A percentile compares a stretch with the other conserved stretches of the same genome.
Conservation (phyloP, 495 filamentous ascomycete species). For the Penicillium steckii region DNA sequence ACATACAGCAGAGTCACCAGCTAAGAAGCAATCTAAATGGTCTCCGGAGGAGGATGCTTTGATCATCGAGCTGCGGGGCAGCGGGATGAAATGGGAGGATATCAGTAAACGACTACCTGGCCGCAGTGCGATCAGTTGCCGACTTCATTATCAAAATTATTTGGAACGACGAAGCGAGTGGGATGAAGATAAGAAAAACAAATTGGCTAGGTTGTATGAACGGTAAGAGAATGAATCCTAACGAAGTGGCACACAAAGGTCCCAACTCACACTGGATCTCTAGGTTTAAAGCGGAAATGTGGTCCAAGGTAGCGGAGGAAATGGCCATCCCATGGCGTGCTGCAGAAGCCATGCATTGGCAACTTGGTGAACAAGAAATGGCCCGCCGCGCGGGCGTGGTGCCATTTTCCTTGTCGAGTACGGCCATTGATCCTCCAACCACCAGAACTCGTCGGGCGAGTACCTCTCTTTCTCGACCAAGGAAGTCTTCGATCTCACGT, state of each 20-base stretch:
- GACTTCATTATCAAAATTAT: constrained; percentile 97
- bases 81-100: constrained; percentile 97
- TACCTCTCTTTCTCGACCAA: constrained; percentile 43
- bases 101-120: constrained; percentile 88
- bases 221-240: constrained; percentile 65
- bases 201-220: constrained; percentile 89
- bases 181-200: constrained; percentile 98
- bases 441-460: constrained; percentile 45
- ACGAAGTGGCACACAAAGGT: background rate
- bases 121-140: constrained; percentile 87
- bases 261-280: constrained; percentile 7
- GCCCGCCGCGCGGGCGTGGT: constrained; percentile 81
- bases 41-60: constrained; percentile 83
- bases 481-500: constrained; percentile 42
- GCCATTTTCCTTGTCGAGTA: constrained; percentile 69
- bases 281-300: constrained; percentile 97
- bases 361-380: constrained; percentile 91
- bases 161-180: constrained; percentile 86
- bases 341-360: constrained; percentile 98
- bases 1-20: constrained; percentile 65
- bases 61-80: constrained; percentile 84
- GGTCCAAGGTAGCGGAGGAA: constrained; percentile 88
- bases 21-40: constrained; percentile 97
- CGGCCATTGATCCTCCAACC: constrained; percentile 54
- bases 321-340: constrained; percentile 96